phyloP scores from a whole-genome alignment of 1,284 basidiomycete species.

The Porogramme epimiltina region DNA sequence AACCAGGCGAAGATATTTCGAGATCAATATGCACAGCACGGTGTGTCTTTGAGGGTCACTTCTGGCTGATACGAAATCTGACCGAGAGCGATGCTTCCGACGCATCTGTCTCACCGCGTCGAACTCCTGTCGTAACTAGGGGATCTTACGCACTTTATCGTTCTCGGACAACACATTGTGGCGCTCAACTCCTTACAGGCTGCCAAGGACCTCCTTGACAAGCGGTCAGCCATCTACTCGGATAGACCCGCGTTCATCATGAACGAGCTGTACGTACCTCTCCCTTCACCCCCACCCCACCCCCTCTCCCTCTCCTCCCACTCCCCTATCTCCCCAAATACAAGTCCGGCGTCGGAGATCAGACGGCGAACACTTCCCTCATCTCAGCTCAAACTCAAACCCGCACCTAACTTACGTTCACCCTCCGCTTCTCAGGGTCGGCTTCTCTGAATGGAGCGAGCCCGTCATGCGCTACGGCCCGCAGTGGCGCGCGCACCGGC shows the following conservation, averaged over 20 bases:
- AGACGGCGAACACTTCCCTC: too few relatives aligned
- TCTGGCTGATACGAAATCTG: too few relatives aligned
- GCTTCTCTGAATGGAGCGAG: constrained; percentile 1
- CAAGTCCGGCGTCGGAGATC: too few relatives aligned
- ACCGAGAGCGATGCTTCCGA: too few relatives aligned
- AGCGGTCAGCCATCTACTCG: constrained; percentile 32
- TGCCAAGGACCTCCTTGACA: constrained; percentile 42
- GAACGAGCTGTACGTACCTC: constrained; percentile 9
- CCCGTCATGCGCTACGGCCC: constrained; percentile 2
- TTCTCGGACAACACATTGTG: constrained; percentile 6
- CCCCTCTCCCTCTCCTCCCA: not conserved
- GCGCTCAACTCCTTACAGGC: constrained; percentile 11
- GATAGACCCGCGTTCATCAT: constrained; percentile 9
- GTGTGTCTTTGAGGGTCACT: not conserved
- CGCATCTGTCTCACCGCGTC: not conserved
- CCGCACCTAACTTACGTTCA: too few relatives aligned
- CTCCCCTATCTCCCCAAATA: not conserved
- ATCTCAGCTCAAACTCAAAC: not conserved
- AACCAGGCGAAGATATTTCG: not conserved
- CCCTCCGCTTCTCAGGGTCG: too few relatives aligned
- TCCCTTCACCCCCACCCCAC: not conserved
- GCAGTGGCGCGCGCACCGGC: constrained; percentile 7
- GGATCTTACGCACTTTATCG: constrained; percentile 9
- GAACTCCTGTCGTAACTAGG: not conserved
- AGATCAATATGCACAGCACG: not conserved